Evolutionary conservation across 2,329 filamentous ascomycete species (phyloP).

Genomic region (Bertia moriformis): DNA sequence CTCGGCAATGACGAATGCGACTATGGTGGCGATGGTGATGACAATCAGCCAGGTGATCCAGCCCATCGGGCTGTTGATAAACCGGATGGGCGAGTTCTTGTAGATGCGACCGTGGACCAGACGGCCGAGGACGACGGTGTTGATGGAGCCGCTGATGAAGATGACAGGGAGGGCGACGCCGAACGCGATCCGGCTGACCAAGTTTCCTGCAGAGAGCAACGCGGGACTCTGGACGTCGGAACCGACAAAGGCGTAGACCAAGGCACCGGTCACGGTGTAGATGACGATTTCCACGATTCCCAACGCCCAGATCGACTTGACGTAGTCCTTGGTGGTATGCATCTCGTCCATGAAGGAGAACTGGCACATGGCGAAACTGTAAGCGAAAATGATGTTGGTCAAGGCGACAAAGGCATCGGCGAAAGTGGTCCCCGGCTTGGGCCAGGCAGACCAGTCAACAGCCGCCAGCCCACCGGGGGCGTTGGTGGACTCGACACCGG

Average conservation of each 20-base stretch:
- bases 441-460: constrained; percentile 9
- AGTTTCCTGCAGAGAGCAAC: constrained; percentile 33
- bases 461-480: constrained; percentile 10
- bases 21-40: constrained; percentile 26
- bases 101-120: constrained; percentile 11
- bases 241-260: constrained; percentile 48
- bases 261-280: constrained; percentile 39
- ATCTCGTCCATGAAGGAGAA: constrained; percentile 14
- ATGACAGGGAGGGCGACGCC: constrained; percentile 47
- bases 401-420: constrained; percentile 31
- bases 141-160: constrained; percentile 45
- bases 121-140: constrained; percentile 32
- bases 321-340: constrained; percentile 16
- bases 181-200: constrained; percentile 40
- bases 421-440: constrained; percentile 18
- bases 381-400: constrained; percentile 47
- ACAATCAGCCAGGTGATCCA: constrained; percentile 30
- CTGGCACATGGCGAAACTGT: constrained; percentile 16
- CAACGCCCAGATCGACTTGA: constrained; percentile 27
- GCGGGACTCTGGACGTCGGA: constrained; percentile 38
- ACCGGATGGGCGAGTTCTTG: constrained; percentile 8
- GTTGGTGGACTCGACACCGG: constrained; percentile 21
- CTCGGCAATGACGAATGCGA: constrained; percentile 41
- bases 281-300: constrained; percentile 34
- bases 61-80: constrained; percentile 9